A percentile compares a stretch with the other conserved stretches of the same genome.
These are phyloP conservation scores for Achaetomiella virescens DNA, from an alignment of 495 filamentous ascomycete genomes.

Conservation along the genomic window DNA sequence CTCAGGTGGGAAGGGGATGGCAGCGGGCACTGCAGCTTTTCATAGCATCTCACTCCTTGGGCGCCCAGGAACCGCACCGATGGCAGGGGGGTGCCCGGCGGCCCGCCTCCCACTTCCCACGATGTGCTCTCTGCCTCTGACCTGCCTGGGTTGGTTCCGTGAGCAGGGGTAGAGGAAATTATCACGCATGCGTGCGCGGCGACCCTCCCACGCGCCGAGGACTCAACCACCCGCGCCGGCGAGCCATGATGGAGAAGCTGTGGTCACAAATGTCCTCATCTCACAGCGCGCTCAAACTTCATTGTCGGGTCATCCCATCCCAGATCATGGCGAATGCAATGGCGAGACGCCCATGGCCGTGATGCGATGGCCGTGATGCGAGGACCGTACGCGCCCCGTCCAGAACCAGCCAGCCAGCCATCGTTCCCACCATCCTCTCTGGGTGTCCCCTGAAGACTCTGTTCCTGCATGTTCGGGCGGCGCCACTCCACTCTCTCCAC, in stretches of 20 bases:
- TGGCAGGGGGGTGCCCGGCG: neutral
- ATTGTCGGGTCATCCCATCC: neutral
- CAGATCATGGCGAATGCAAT: no score
- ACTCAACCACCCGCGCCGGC: neutral
- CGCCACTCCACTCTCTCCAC: neutral
- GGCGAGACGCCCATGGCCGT: no score
- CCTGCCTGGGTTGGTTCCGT: neutral
- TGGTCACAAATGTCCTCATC: neutral
- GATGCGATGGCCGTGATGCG: no score
- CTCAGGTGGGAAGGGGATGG: conserved; percentile 8
- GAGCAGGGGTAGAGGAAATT: conserved; percentile 4
- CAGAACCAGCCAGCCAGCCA: no score
- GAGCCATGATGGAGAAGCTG: neutral
- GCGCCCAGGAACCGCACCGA: neutral
- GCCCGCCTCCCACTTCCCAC: neutral
- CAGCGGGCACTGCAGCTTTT: conserved; percentile 16
- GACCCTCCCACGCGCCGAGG: neutral
- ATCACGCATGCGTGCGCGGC: neutral
- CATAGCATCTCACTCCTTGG: conserved; percentile 3
- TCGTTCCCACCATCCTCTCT: no score
- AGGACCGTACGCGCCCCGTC: no score
- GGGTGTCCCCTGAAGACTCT: no score
- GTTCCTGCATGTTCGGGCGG: neutral
- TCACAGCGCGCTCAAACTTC: neutral
- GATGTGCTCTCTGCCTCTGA: neutral